Evolutionary conservation across 768 basidiomycete genomes (phyloP), one percentile per base, ranked within the genome.

Genomic region (Grammothele lineata): DNA sequence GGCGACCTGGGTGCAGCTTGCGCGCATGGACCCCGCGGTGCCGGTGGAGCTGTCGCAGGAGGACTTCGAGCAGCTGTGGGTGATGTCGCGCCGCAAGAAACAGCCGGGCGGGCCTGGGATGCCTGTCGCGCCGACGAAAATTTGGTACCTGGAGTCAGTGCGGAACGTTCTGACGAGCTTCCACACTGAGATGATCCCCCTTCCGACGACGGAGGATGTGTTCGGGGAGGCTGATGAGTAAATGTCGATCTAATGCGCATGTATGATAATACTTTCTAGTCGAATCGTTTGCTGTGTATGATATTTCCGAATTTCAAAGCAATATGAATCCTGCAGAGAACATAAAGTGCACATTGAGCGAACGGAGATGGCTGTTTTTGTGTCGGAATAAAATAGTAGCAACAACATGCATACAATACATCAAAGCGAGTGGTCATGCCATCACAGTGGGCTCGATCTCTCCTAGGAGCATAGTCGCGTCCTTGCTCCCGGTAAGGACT

Each of bases 401-500:
- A 32, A 32, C 30, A 9, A 32, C 15, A 30, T 14, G 14, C 8
- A 30, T 30, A 30, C 8, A 30, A 14, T 30, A 30, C 27, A 30
- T 7, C 27, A 30, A 7, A 14, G 27, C 27, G n/a, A n/a, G n/a
- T n/a, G 14, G 27, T 30, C 41, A 57, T 25, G 46, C 60, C 49
- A 59, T 49, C 45, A 80, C 56, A 18, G 78, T 76, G 12, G 78
- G 78, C 60, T 96, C 91, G 35, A 97, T 78, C 69, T 97, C 93
- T 14, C 93, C 93, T 52, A 96, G 66, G 18, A 97, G 70, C 86
- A 96, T 85, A 11, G 91, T 94, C 12, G 80, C 85, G 55, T 97
- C 93, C 68, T 94, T 95, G 71, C 92, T 92, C 22, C 80, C 86
- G 3, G 93, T 95, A 47, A 97, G 72, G 49, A 97, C 92, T 93